Conservation (phyloP, 345 rosid genomes). For the Citrus medica region DNA sequence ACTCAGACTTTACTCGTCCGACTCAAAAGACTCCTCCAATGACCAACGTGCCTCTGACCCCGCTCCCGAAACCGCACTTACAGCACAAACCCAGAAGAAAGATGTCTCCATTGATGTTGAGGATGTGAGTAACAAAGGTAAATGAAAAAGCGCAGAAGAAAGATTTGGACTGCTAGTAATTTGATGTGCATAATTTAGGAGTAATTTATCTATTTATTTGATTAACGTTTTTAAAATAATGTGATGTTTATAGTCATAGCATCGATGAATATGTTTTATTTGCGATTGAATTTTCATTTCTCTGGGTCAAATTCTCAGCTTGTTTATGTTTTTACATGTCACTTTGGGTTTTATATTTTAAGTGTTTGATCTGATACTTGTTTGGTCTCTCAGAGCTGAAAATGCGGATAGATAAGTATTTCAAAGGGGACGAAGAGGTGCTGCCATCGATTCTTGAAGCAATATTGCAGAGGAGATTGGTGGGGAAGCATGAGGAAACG, state of each 20-base stretch:
- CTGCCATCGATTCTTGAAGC: slow-evolving; percentile 66
- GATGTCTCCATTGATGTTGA: slow-evolving; percentile 21
- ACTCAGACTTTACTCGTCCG: slow-evolving; percentile 45
- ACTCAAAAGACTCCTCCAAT: slow-evolving; percentile 27
- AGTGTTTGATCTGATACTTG: background rate
- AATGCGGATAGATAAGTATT: slow-evolving; percentile 58
- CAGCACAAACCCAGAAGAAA: slow-evolving; percentile 17
- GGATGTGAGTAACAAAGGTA: slow-evolving; percentile 41
- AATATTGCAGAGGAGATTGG: slow-evolving; percentile 54
- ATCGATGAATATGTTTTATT: background rate
- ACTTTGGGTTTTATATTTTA: background rate
- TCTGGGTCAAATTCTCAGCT: background rate
- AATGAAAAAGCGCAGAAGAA: background rate
- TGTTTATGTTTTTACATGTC: background rate
- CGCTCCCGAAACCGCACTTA: slow-evolving; percentile 12
- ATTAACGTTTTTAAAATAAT: background rate
- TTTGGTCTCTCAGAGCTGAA: slow-evolving; percentile 56
- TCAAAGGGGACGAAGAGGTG: slow-evolving; percentile 71
- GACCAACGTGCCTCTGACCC: slow-evolving; percentile 13
- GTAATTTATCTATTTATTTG: background rate
- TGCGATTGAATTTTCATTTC: background rate
- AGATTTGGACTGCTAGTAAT: background rate
- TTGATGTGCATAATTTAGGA: background rate
- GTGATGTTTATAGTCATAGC: background rate
- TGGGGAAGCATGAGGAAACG: slow-evolving; percentile 56